A percentile compares a stretch with the other conserved stretches of the same genome.
These are phyloP conservation scores for Cercospora zeina DNA, from an alignment of 2,329 filamentous ascomycete species.

Conservation along the genomic window DNA sequence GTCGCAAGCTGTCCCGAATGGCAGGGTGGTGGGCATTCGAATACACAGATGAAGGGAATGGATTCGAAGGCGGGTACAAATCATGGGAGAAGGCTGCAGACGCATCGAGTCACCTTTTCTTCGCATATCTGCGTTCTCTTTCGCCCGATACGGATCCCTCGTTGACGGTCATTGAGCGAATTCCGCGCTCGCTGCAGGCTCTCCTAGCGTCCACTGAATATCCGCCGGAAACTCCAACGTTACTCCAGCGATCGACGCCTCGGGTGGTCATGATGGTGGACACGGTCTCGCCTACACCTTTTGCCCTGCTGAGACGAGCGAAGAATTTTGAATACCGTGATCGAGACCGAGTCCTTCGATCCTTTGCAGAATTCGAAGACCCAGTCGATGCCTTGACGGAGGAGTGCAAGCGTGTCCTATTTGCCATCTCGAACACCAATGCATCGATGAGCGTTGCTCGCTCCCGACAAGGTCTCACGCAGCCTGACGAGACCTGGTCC, in stretches of 20 bases:
- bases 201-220: conserved; percentile 92
- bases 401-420: conserved; percentile 87
- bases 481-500: conserved; percentile 84
- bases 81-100: conserved; percentile 88
- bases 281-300: conserved; percentile 89
- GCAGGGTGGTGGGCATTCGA: conserved; percentile 99
- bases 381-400: conserved; percentile 85
- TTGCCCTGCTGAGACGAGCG: conserved; percentile 82
- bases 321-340: conserved; percentile 96
- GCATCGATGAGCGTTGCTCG: conserved; percentile 68
- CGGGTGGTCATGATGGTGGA: conserved; percentile 97
- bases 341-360: conserved; percentile 77
- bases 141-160: conserved; percentile 72
- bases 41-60: conserved; percentile 78
- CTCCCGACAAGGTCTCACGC: conserved; percentile 52
- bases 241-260: conserved; percentile 78
- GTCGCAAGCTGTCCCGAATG: conserved; percentile 89
- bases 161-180: conserved; percentile 74
- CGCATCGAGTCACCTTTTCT: conserved; percentile 95
- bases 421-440: conserved; percentile 83
- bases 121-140: conserved; percentile 89
- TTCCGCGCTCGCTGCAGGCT: conserved; percentile 88
- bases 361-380: conserved; percentile 86
- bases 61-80: conserved; percentile 92
- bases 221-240: conserved; percentile 73